A percentile compares a stretch with the other conserved stretches of the same genome.
These are phyloP conservation scores for Alliaria petiolata DNA, from an alignment of 345 rosid genomes.

Conservation along the genomic window DNA sequence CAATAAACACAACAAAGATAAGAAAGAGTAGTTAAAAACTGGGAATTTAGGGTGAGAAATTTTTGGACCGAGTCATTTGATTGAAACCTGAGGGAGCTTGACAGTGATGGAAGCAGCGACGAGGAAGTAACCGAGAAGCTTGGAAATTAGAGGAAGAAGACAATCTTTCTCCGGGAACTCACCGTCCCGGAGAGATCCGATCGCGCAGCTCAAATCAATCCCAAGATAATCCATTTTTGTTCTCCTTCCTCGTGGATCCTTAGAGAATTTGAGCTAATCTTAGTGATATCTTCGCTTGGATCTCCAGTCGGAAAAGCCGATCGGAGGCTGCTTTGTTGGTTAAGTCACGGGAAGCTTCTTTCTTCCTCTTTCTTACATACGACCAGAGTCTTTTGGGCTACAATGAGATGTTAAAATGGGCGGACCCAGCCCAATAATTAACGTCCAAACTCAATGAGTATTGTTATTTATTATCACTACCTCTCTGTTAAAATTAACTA, in stretches of 20 bases:
- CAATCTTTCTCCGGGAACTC: conserved; percentile 71
- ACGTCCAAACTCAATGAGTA: too few species aligned
- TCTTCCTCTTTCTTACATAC: too few species aligned
- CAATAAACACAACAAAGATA: not conserved
- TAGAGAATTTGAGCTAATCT: not conserved
- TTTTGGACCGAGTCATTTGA: not conserved
- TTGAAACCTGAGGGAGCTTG: conserved; percentile 79
- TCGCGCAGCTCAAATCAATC: conserved; percentile 68
- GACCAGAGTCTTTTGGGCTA: too few species aligned
- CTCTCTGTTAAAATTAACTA: too few species aligned
- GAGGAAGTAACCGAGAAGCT: conserved; percentile 86
- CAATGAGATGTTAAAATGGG: too few species aligned
- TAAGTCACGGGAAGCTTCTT: too few species aligned
- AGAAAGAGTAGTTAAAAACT: not conserved
- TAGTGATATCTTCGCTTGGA: not conserved
- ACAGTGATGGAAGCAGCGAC: conserved; percentile 94
- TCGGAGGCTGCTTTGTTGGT: not conserved
- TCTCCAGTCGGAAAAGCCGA: not conserved
- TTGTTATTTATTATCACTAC: too few species aligned
- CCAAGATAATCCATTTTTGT: conserved; percentile 57
- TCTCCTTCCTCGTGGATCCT: not conserved
- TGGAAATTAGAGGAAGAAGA: conserved; percentile 86
- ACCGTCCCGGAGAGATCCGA: conserved; percentile 58
- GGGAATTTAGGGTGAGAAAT: not conserved
- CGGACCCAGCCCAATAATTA: too few species aligned